Evolutionary conservation across 2,329 filamentous ascomycete species (phyloP), one percentile per base, ranked within the genome.

Genomic region (Aspergillus sp.): DNA sequence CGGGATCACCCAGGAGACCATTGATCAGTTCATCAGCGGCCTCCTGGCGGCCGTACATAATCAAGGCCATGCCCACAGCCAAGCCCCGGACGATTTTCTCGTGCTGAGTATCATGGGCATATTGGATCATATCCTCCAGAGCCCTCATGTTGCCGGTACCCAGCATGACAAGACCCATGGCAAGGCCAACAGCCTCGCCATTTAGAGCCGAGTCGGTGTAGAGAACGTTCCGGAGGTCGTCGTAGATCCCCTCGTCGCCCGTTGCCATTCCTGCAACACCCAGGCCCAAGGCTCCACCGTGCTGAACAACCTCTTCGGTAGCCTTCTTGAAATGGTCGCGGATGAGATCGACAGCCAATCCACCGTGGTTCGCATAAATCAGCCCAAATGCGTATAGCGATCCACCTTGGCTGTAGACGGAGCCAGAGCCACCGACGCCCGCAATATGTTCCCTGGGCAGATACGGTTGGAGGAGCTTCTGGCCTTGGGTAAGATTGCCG

Each of bases 231-330:
- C 86, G 89, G 37, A 98, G 80, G 45, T 86, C 88, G 34, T 94
- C 86, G 49, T 94, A 94, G 32, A 96, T 85, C 25, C 82, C 78
- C 49, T 86, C 80, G 34, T 89, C 84, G 11, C 89, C 91, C 24
- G 86, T 95, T 8, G 85, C 91, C 91, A 98, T 98, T 32, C 88
- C 91, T 15, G 91, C 93, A 51, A 98, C 89, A 65, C 91, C 91
- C 27, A 98, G 72, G 51, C 91, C 91, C 24, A 98, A 73, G 34
- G 91, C 91, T 56, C 89, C 91, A 61, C 91, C 91, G 55, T 98
- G 91, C 61, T 95, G 89, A 29, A 98, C 86, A 29, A 96, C 86
- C 58, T 98, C 91, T 33, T 60, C 49, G 3, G 68, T 63, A 44
- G 67, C 61, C 37, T 68, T 65, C 46, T 66, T 67, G 50, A 67